Base-by-base conservation (phyloP, 176 grass and related monocot species). In the Hordeum vulgare region DNA sequence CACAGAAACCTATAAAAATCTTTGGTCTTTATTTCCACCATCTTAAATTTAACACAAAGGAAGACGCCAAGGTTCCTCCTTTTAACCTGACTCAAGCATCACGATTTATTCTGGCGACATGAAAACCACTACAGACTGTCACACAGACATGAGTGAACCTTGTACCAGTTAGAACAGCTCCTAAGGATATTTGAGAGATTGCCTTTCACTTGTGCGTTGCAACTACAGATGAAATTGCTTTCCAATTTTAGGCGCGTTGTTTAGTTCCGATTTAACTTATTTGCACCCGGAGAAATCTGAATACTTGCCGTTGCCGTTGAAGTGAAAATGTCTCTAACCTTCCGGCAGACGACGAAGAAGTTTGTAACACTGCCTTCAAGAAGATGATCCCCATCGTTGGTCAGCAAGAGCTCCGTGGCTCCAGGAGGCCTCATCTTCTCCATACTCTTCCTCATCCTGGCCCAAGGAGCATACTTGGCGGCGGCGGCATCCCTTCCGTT, bases 331-430 rank as follows among this genome's bases (percentile, higher is more conserved):
- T 15, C 13, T 28, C 62, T 83, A 18, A 87, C 89, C 91, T 88
- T 93, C 77, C n/a, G 37, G 77, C 89, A 85, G 53, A 95, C 68
- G 64, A 98, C 85, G 53, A 98, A 98, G 75, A 98, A 95, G 71
- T 95, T 98, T 64, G 96, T 95, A 27, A 95, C 73, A 25, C 71
- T 82, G 45, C 93, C 96, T 91, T 98, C 96, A 51, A 98, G 93
- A 77, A 98, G 88, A 56, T 58, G 84, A 82, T 98, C 85, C 41
- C 96, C 96, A 23, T 98, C 85, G 18, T 95, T 93, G 9, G 80
- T 90, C 80, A 98, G 77, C 78, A 98, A 87, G 23, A 95, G 91
- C 80, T 98, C 92, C 1, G 89, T 98, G 25, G 69, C 66, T 65
- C 86, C 81, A 31, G 89, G 93, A 70, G 93, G 93, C 80, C 90